Percentiles rank a stretch among this genome's conserved stretches.
Conservation (phyloP, 768 basidiomycete genomes). For the Plicaturopsis crispa region DNA sequence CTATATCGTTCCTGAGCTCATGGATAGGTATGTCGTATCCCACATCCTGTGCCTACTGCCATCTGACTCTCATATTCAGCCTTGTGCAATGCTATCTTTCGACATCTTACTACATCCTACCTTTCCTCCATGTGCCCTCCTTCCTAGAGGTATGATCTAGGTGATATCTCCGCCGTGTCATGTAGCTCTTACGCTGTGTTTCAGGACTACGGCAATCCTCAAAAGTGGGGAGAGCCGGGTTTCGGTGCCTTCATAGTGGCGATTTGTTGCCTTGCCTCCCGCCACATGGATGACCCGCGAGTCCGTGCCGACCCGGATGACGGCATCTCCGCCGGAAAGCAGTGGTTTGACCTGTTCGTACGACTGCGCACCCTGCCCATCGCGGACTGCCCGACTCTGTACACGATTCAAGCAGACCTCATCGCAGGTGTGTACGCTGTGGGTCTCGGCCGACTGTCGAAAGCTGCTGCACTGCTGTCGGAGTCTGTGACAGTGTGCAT, state of each 20-base stretch:
- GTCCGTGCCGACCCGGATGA: conserved; percentile 78
- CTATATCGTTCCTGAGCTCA: conserved; percentile 80
- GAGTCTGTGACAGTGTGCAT: conserved; percentile 84
- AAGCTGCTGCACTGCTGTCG: conserved; percentile 78
- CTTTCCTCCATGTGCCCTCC: conserved; percentile 87
- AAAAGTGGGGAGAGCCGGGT: conserved; percentile 93
- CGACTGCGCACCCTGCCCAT: conserved; percentile 84
- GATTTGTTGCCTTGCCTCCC: conserved; percentile 83
- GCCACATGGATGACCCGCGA: conserved; percentile 89
- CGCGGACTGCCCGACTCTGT: conserved; percentile 82
- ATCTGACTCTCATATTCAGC: conserved; percentile 27
- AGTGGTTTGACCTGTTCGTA: conserved; percentile 87
- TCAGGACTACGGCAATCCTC: conserved; percentile 88
- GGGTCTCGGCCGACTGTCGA: conserved; percentile 82
- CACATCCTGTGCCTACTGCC: conserved; percentile 4
- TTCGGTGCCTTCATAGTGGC: conserved; percentile 94
- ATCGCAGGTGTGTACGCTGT: conserved; percentile 92
- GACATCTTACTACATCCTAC: conserved; percentile 89
- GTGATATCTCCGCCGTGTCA: too few species aligned
- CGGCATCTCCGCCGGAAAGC: conserved; percentile 81
- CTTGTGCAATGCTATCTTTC: conserved; percentile 82
- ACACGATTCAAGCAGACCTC: conserved; percentile 87
- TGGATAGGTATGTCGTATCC: conserved; percentile 68
- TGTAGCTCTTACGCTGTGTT: conserved; percentile 6
- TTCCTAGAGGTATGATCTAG: conserved; percentile 60